Base-by-base conservation (phyloP, 345 rosid species). In the Bruguiera sexangula region DNA sequence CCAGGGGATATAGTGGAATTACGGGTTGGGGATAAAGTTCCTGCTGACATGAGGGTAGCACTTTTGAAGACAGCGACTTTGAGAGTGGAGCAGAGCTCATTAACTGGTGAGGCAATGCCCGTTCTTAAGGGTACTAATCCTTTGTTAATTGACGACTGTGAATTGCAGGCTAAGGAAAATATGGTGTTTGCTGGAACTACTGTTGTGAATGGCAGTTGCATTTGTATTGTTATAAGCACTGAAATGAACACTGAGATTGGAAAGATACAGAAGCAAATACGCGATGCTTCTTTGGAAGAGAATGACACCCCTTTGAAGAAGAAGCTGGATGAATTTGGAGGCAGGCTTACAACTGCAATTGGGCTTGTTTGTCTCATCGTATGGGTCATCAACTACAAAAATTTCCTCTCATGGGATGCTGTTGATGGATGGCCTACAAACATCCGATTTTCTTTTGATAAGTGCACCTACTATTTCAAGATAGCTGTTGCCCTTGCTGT, bases 101-200 rank as follows among this genome's bases (percentile, higher is more conserved):
- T 93, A 81, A 93, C 96, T 0, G 97, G 98, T 27, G 98, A 93
- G 82, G 88, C 95, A 34, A 86, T 90, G 92, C 98, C 98, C n/a
- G 90, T 92, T 75, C 10, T 87, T 77, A 90, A 92, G 84, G 78
- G 90, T 58, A 77, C 88, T 0, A 60, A 74, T 78, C 83, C 87
- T 0, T 78, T 92, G 2, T 72, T 77, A 61, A 37, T 70, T 34
- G 89, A 81, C 30, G 95, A 90, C 59, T 86, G 96, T 57, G 98
- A 93, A 64, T 68, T 93, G 73, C 96, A 89, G 76, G 93, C 83
- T n/a, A 93, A 93, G 79, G 93, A 91, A 77, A 89, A 84, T 65
- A 88, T 91, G 88, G 90, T 93, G 51, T 93, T 93, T 43, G 83
- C 96, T 0, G 91, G 98, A 62, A 93, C 97, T 2, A 87, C 93